Evolutionary conservation across 1,284 basidiomycete genomes (phyloP).

Genomic region (Polyporus tsugae): DNA sequence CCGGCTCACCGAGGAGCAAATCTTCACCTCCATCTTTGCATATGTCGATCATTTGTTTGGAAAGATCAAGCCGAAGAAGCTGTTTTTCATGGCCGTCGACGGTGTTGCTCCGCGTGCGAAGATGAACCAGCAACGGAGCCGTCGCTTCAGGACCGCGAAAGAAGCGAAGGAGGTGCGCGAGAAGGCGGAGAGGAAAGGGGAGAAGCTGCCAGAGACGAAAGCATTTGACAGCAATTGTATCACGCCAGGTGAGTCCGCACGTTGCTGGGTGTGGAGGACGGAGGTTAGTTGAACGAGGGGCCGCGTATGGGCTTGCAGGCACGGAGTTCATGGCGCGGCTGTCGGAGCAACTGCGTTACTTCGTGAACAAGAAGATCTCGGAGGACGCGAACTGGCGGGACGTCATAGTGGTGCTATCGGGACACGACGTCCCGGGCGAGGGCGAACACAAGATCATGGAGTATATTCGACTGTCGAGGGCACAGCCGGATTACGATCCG

Average conservation of each 20-base stretch:
- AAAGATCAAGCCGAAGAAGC: slow-evolving; percentile 97
- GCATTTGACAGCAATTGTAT: slow-evolving; percentile 99
- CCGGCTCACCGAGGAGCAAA: slow-evolving; percentile 94
- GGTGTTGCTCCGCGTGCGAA: slow-evolving; percentile 98
- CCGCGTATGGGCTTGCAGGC: slow-evolving; percentile 54
- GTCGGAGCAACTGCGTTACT: slow-evolving; percentile 93
- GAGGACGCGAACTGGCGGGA: slow-evolving; percentile 96
- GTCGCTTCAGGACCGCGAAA: slow-evolving; percentile 95
- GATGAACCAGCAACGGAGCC: slow-evolving; percentile 98
- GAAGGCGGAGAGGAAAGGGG: slow-evolving; percentile 89
- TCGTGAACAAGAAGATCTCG: slow-evolving; percentile 95
- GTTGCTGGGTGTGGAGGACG: not conserved
- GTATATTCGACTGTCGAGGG: slow-evolving; percentile 94
- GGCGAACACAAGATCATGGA: slow-evolving; percentile 99
- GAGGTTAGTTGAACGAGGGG: not conserved
- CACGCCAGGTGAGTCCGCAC: slow-evolving; percentile 82
- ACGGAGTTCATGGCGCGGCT: slow-evolving; percentile 95
- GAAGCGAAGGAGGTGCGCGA: slow-evolving; percentile 90
- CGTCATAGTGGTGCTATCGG: slow-evolving; percentile 93
- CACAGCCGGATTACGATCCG: slow-evolving; percentile 94
- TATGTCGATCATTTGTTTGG: slow-evolving; percentile 98
- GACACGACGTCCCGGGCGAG: slow-evolving; percentile 99
- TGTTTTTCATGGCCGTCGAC: slow-evolving; percentile 98
- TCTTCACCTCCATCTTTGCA: slow-evolving; percentile 95
- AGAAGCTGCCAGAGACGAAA: slow-evolving; percentile 91